These are phyloP conservation scores for Alternaria gaisen DNA, from an alignment of 2,329 filamentous ascomycete genomes.

Conservation along the genomic window DNA sequence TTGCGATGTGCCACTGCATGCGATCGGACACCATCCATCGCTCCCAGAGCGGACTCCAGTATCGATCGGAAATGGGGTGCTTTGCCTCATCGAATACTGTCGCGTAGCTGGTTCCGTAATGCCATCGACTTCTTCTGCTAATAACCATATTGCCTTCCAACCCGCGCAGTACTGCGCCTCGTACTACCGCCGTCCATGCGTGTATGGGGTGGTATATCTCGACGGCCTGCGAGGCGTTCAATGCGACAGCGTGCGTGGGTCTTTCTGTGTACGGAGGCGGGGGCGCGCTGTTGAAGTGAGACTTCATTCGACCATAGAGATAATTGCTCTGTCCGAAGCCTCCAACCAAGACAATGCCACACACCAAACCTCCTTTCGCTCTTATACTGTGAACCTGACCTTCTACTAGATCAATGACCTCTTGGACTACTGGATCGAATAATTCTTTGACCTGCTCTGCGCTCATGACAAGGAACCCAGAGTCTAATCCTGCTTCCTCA, in stretches of 20 bases:
- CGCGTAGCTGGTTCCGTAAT: conserved; percentile 83
- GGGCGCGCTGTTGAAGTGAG: conserved; percentile 67
- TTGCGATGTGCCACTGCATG: conserved; percentile 87
- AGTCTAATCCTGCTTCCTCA: conserved; percentile 76
- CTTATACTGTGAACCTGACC: conserved; percentile 56
- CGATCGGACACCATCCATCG: conserved; percentile 83
- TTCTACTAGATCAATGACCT: conserved; percentile 54
- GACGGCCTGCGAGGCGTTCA: conserved; percentile 66
- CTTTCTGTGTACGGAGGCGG: conserved; percentile 71
- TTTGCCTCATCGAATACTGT: conserved; percentile 81
- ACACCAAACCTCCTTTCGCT: conserved; percentile 52
- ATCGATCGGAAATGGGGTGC: conserved; percentile 76
- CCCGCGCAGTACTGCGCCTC: conserved; percentile 77
- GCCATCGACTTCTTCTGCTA: conserved; percentile 75
- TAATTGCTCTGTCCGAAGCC: conserved; percentile 84
- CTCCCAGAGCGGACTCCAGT: conserved; percentile 83
- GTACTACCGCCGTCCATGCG: conserved; percentile 81
- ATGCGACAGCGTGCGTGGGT: conserved; percentile 69
- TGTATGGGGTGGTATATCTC: conserved; percentile 85
- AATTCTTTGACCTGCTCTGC: conserved; percentile 75
- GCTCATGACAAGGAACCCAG: conserved; percentile 77
- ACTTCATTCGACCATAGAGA: conserved; percentile 72
- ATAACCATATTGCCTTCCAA: conserved; percentile 83
- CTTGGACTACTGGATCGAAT: conserved; percentile 76
- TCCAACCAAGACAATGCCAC: conserved; percentile 81